A percentile compares a stretch with the other conserved stretches of the same genome.
Evolutionary conservation across 179 eudicot genomes (phyloP).

Genomic region (Patellifolia procumbens): DNA sequence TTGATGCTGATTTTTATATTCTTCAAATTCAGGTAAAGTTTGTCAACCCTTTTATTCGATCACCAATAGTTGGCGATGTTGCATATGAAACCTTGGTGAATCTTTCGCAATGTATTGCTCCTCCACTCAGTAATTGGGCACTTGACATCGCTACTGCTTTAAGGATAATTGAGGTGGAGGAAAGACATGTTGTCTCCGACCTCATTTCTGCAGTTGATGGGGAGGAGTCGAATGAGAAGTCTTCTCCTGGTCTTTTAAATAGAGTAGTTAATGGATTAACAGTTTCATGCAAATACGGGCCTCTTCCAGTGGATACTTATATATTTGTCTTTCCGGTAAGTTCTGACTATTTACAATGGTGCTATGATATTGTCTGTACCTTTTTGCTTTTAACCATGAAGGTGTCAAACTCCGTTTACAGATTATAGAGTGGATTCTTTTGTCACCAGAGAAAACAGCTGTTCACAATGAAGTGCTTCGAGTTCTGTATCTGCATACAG

Average conservation of each 20-base stretch:
- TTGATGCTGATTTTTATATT: conserved; percentile 7
- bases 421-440: conserved; percentile 86
- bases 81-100: conserved; percentile 89
- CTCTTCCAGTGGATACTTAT: conserved; percentile 94
- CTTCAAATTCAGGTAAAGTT: conserved; percentile 65
- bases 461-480: conserved; percentile 82
- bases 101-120: conserved; percentile 79
- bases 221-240: conserved; percentile 44
- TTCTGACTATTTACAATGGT: conserved; percentile 8
- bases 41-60: conserved; percentile 72
- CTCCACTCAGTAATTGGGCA: conserved; percentile 91
- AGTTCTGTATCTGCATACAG: conserved; percentile 83
- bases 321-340: conserved; percentile 85
- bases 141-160: conserved; percentile 93
- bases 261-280: conserved; percentile 67
- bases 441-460: conserved; percentile 87
- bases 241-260: conserved; percentile 64
- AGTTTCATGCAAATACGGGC: conserved; percentile 78
- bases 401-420: conserved; percentile 21
- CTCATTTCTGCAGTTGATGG: conserved; percentile 51
- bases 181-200: conserved; percentile 52
- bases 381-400: conserved; percentile 5
- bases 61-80: conserved; percentile 74
- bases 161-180: conserved; percentile 61
- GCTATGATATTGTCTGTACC: background rate